Evolutionary conservation across 305 asterid genomes (phyloP), one percentile per base, ranked within the genome.

Genomic region (Fraxinus ornus): DNA sequence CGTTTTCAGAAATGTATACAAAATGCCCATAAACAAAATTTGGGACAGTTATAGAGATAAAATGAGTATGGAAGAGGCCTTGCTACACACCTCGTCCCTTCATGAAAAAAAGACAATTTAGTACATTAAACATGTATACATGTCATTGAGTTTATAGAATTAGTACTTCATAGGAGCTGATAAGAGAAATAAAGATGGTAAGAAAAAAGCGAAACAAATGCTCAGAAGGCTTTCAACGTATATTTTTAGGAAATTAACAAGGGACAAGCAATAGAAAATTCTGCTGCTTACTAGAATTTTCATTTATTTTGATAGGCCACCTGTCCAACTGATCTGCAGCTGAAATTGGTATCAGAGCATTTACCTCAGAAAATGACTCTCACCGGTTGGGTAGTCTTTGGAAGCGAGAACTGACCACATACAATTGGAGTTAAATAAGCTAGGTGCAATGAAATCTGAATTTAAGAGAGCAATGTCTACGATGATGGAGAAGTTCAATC

Each of bases 11-110:
- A 62, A 4, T 37, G 37, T 24, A 32, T 72, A 75, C 71, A 21
- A 62, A 19, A 19, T 62, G 13, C 71, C 71, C 13, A 70, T 33
- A 77, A 79, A 83, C 66, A 17, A 41, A 75, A 75, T 2, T 77
- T 28, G 22, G 49, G 64, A 66, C 30, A 64, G 79, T 22, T 74
- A 68, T 37, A 66, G 72, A 80, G 39, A 68, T 66, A 24, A 57
- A 76, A 55, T 44, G 37, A 75, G 2, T 8, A 5, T 19, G 41
- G 32, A 30, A 71, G 62, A 24, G 22, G 35, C 7, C 12, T 5
- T 5, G 62, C 57, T 73, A 19, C 41, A 55, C 7, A 80, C 55
- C 33, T 68, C 75, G 47, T 36, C 30, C 41, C 79, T 24, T 28
- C 64, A 22, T 12, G 60, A 44, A 15, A 37, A 6, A 72, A 83